phyloP scores from a whole-genome alignment of 2,329 filamentous ascomycete species.

The Arachnomyces sp. region DNA sequence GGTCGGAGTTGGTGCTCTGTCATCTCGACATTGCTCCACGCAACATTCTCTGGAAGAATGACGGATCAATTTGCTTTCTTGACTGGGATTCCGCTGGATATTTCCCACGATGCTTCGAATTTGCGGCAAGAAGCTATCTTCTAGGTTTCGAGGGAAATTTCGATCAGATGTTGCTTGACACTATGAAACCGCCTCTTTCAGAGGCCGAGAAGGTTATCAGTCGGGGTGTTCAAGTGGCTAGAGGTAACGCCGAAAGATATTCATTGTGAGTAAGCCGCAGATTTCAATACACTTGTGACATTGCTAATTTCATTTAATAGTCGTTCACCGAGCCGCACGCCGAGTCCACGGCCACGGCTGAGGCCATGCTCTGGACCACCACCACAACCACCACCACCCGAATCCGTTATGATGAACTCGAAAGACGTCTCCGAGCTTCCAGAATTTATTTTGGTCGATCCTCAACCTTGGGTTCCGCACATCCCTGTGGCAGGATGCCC shows the following conservation, averaged over 20 bases:
- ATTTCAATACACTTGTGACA: no score
- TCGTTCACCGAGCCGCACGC: no score
- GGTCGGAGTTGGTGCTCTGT: conserved; percentile 8
- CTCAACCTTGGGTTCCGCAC: no score
- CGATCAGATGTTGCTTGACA: not conserved
- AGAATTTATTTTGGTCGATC: no score
- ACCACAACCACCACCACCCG: no score
- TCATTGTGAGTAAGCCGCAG: conserved; percentile 1
- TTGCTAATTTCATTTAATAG: no score
- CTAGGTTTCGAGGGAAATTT: not conserved
- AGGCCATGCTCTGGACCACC: no score
- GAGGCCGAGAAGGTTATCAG: not conserved
- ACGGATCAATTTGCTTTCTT: conserved; percentile 10
- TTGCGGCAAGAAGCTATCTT: conserved; percentile 5
- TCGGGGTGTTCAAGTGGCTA: not conserved
- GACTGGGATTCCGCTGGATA: conserved; percentile 12
- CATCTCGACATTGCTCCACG: conserved; percentile 13
- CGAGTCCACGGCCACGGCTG: no score
- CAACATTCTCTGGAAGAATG: conserved; percentile 11
- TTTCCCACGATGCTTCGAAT: conserved; percentile 11
- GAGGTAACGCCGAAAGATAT: not conserved
- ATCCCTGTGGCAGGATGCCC: no score
- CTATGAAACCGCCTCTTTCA: no score
- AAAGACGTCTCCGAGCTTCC: no score
- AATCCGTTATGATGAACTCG: no score